Conservation (phyloP, 805 yeast genomes). For the Wilhelminamyces savonicus region DNA sequence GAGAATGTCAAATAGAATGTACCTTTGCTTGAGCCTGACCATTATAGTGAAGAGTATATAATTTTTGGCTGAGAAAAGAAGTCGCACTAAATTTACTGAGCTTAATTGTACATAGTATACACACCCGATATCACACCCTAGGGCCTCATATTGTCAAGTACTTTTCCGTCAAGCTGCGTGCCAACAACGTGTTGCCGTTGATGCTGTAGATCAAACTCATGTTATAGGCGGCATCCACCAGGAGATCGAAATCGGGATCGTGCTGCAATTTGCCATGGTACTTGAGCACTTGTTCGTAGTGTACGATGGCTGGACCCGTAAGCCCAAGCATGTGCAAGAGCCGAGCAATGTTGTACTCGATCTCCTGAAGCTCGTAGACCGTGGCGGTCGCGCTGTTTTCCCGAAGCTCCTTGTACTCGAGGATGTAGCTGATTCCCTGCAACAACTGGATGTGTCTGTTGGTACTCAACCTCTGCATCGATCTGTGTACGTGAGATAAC, state of each 20-base stretch:
- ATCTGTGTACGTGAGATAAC: constrained; percentile 76
- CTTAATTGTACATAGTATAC: no score
- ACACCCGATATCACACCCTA: no score
- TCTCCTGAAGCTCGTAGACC: constrained; percentile 61
- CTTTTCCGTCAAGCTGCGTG: constrained; percentile 57
- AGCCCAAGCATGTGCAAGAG: constrained; percentile 81
- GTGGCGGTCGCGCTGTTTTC: constrained; percentile 27
- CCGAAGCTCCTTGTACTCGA: constrained; percentile 62
- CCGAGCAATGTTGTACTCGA: constrained; percentile 76
- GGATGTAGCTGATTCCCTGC: constrained; percentile 76
- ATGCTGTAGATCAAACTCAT: constrained; percentile 66
- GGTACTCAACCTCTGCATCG: constrained; percentile 83
- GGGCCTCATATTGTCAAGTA: constrained; percentile 45
- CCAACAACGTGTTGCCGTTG: constrained; percentile 65
- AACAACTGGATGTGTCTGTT: constrained; percentile 83
- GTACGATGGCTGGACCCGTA: constrained; percentile 62
- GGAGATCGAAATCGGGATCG: constrained; percentile 51
- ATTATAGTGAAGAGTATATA: constrained; percentile 36
- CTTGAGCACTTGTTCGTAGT: constrained; percentile 62
- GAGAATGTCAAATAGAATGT: constrained; percentile 72
- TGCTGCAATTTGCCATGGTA: constrained; percentile 29
- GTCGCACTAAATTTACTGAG: no score
- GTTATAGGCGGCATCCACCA: constrained; percentile 82
- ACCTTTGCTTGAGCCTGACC: constrained; percentile 87
- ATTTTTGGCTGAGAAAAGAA: no score